Percentiles rank a stretch among this genome's conserved stretches.
These are phyloP conservation scores for Tranzscheliella williamsii DNA, from an alignment of 1,284 basidiomycete genomes.

Conservation along the genomic window DNA sequence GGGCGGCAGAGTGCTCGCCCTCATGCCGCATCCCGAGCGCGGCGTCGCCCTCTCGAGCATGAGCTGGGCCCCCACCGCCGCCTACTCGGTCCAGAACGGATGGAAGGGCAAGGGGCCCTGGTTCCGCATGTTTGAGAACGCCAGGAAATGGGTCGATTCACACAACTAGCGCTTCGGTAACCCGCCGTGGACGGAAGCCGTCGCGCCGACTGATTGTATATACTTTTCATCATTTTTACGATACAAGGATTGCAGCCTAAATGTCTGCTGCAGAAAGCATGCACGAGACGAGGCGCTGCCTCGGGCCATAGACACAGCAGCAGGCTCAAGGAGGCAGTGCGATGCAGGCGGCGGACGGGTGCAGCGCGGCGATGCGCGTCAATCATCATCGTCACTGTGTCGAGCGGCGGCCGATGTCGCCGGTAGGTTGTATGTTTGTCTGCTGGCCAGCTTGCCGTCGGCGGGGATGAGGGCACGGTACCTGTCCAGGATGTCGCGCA, in stretches of 20 bases:
- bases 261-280: no score
- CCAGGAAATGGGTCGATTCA: slow-evolving; percentile 63
- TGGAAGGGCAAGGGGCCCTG: slow-evolving; percentile 77
- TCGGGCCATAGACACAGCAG: no score
- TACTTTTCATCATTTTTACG: no score
- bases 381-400: not conserved
- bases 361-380: not conserved
- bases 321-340: not conserved
- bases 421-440: no score
- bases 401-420: no score
- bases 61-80: slow-evolving; percentile 55
- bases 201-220: no score
- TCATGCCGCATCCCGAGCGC: slow-evolving; percentile 79
- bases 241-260: no score
- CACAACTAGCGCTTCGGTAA: slow-evolving; percentile 4
- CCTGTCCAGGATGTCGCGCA: slow-evolving; percentile 27
- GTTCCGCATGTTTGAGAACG: slow-evolving; percentile 94
- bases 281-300: no score
- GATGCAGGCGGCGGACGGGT: not conserved
- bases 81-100: slow-evolving; percentile 11
- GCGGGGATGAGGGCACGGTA: slow-evolving; percentile 7
- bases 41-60: slow-evolving; percentile 56
- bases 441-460: no score
- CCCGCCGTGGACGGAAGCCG: no score
- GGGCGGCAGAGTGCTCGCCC: slow-evolving; percentile 81